Evolutionary conservation across 768 basidiomycete species (phyloP).

Genomic region (Xerocomellus amylosporus): DNA sequence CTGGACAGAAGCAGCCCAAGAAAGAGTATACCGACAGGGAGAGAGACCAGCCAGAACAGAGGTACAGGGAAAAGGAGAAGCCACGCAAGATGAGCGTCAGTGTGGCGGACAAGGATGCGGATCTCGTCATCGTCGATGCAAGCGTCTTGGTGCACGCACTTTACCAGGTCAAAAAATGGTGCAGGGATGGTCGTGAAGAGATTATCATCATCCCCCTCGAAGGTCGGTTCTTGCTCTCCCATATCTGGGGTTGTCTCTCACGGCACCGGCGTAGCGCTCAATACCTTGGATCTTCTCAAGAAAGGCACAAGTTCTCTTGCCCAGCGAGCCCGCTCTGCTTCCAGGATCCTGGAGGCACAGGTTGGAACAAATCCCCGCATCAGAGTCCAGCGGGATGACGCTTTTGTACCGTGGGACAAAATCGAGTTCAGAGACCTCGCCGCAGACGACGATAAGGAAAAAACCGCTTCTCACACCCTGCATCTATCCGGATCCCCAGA

Average conservation of each 20-base stretch:
- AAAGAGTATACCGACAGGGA: slow-evolving; percentile 21
- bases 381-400: slow-evolving; percentile 77
- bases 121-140: slow-evolving; percentile 75
- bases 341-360: slow-evolving; percentile 84
- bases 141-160: slow-evolving; percentile 79
- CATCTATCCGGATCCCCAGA: slow-evolving; percentile 56
- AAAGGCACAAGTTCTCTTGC: slow-evolving; percentile 81
- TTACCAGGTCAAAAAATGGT: slow-evolving; percentile 79
- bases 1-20: slow-evolving; percentile 23
- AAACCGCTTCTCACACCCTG: slow-evolving; percentile 21
- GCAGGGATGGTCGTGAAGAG: slow-evolving; percentile 72
- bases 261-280: slow-evolving; percentile 56
- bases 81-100: slow-evolving; percentile 25
- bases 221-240: slow-evolving; percentile 48
- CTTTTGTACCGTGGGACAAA: slow-evolving; percentile 78
- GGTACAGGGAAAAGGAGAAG: slow-evolving; percentile 16
- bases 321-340: slow-evolving; percentile 80
- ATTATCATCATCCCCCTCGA: slow-evolving; percentile 83
- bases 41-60: slow-evolving; percentile 22
- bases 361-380: slow-evolving; percentile 82
- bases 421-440: slow-evolving; percentile 50
- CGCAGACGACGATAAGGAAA: slow-evolving; percentile 24
- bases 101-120: slow-evolving; percentile 56
- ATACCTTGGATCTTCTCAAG: slow-evolving; percentile 89
- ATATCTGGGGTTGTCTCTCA: slow-evolving; percentile 6